Percentiles rank a stretch among this genome's conserved stretches.
Conservation (phyloP, 139 green algal genomes). For the Auxenochlorella pyrenoidosa region DNA sequence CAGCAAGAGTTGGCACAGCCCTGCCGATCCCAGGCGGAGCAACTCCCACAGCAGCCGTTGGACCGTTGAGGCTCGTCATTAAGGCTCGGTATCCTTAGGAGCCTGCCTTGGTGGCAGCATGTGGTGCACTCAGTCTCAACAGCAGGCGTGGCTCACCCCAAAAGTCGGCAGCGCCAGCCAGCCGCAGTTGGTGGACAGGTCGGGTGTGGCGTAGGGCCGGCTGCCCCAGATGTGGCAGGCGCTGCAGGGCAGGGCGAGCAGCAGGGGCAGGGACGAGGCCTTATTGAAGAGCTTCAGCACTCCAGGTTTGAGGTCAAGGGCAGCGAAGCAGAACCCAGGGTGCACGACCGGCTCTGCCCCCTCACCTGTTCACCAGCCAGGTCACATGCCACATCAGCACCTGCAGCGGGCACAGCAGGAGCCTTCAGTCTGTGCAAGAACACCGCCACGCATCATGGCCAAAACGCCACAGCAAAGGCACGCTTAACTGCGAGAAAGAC, state of each 20-base stretch:
- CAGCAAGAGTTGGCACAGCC: not conserved
- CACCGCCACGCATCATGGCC: too few species aligned
- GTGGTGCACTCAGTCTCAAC: not conserved
- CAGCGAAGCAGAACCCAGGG: not conserved
- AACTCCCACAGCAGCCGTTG: not conserved
- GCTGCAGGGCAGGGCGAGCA: constrained; percentile 34
- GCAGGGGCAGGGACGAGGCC: not conserved
- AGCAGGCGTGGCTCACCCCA: constrained; percentile 81
- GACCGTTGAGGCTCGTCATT: too few species aligned
- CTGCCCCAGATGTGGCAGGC: constrained; percentile 93
- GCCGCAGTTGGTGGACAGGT: constrained; percentile 84
- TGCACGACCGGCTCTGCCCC: not conserved
- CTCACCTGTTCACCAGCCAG: constrained; percentile 96
- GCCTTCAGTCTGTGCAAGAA: not conserved
- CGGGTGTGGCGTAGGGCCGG: constrained; percentile 88
- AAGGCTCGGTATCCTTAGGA: too few species aligned
- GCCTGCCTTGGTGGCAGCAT: not conserved
- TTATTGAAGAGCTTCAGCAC: too few species aligned
- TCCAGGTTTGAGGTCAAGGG: too few species aligned
- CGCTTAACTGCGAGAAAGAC: too few species aligned
- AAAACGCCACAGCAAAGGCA: not conserved
- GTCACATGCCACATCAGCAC: constrained; percentile 98
- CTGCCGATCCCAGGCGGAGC: not conserved
- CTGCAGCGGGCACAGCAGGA: not conserved
- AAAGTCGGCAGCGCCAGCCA: constrained; percentile 89